A percentile compares a stretch with the other conserved stretches of the same genome.
Conservation (phyloP, 1,284 basidiomycete species). For the Trametes pubescens region DNA sequence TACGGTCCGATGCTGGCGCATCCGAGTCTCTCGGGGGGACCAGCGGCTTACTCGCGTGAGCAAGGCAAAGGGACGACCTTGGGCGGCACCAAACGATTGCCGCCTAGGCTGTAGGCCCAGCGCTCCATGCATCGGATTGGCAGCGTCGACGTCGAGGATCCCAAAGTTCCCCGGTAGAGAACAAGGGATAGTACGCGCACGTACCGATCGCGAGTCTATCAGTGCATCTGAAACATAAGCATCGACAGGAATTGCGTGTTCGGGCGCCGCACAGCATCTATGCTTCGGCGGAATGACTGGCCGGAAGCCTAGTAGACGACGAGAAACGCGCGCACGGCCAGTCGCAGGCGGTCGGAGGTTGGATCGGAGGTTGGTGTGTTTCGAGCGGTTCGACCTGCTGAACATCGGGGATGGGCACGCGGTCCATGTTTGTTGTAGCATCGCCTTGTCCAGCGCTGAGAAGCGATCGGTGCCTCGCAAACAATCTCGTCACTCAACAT, state of each 20-base stretch:
- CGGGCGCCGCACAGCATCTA: conserved; percentile 4
- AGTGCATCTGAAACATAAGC: conserved; percentile 4
- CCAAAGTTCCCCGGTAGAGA: too few relatives aligned
- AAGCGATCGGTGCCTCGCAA: conserved; percentile 19
- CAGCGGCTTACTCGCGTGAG: neutral
- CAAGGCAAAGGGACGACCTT: neutral
- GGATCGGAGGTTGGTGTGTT: conserved; percentile 11
- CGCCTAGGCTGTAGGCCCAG: neutral
- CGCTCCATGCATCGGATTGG: conserved; percentile 5
- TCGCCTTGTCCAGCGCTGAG: conserved; percentile 1
- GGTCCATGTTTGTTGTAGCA: neutral
- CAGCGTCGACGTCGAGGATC: neutral
- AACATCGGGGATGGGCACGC: neutral
- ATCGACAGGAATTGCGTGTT: neutral
- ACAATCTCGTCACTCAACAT: conserved; percentile 8
- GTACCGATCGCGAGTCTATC: conserved; percentile 9
- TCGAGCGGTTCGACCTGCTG: neutral
- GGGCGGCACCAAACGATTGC: neutral
- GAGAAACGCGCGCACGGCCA: neutral
- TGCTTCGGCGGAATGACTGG: neutral
- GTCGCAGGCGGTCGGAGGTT: conserved; percentile 9
- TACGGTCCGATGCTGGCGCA: neutral
- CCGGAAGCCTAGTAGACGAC: neutral
- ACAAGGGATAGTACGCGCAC: too few relatives aligned
- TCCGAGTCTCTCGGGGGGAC: conserved; percentile 1